Percentiles rank a stretch among this genome's conserved stretches.
Evolutionary conservation across 2,329 filamentous ascomycete genomes (phyloP).

Genomic region (Aspergillus sp.): DNA sequence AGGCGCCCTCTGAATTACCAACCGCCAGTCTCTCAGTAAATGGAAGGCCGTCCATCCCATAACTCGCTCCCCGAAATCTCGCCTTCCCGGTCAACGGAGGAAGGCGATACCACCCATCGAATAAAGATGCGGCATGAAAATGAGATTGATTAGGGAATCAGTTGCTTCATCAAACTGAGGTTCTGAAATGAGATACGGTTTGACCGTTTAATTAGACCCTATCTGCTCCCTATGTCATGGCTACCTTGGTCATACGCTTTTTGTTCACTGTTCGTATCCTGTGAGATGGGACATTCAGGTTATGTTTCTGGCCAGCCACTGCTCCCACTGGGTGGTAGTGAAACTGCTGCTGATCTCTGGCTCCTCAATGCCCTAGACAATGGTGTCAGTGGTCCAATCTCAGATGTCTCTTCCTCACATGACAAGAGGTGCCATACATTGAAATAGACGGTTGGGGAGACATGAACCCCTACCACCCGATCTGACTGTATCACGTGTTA

Average conservation of each 20-base stretch:
- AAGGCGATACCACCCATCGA: slow-evolving; percentile 1
- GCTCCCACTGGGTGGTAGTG: slow-evolving; percentile 76
- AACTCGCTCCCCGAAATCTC: not conserved
- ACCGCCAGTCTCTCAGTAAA: slow-evolving; percentile 54
- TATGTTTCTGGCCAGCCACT: slow-evolving; percentile 72
- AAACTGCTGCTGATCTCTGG: slow-evolving; percentile 77
- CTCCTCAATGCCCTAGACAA: slow-evolving; percentile 64
- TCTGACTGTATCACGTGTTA: slow-evolving; percentile 45
- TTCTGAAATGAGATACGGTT: slow-evolving; percentile 32
- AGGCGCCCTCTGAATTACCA: slow-evolving; percentile 86
- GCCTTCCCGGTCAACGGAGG: not conserved
- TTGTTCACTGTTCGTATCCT: not conserved
- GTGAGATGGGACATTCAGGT: slow-evolving; percentile 37
- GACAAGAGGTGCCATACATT: slow-evolving; percentile 52
- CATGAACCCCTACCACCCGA: slow-evolving; percentile 78
- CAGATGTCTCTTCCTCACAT: not conserved
- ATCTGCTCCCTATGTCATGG: slow-evolving; percentile 10
- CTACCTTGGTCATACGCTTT: slow-evolving; percentile 6
- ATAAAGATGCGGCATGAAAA: slow-evolving; percentile 4
- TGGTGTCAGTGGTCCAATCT: slow-evolving; percentile 22
- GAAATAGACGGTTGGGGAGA: slow-evolving; percentile 86
- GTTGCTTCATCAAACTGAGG: slow-evolving; percentile 25
- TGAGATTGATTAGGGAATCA: slow-evolving; percentile 19
- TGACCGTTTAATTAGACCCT: slow-evolving; percentile 17
- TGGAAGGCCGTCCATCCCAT: not conserved